Conservation (phyloP, 345 rosid species). For the Populus davidiana region DNA sequence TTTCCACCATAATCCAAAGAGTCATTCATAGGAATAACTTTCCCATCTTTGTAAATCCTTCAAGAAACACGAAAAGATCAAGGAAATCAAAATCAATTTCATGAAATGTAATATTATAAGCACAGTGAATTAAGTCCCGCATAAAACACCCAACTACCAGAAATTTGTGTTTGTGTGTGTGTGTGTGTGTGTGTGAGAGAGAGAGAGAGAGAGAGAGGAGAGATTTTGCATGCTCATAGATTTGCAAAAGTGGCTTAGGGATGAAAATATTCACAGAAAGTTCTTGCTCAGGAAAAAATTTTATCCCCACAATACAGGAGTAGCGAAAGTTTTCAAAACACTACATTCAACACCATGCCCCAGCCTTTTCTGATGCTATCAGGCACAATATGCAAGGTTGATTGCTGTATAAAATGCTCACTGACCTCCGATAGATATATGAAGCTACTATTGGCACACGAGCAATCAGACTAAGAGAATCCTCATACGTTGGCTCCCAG, state of each 20-base stretch:
- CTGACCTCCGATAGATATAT: slow-evolving; percentile 87
- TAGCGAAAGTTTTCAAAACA: not conserved
- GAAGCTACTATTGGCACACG: slow-evolving; percentile 84
- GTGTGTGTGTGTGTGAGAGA: not conserved
- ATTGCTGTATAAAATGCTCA: slow-evolving; percentile 14
- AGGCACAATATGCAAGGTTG: slow-evolving; percentile 2
- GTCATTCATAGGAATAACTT: slow-evolving; percentile 58
- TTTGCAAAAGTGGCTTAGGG: too few species aligned
- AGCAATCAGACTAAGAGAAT: slow-evolving; percentile 86
- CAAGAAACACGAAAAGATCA: not conserved
- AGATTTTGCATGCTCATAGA: too few species aligned
- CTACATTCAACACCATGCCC: not conserved
- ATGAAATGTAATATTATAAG: not conserved
- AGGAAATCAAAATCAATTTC: not conserved
- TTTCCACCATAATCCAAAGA: slow-evolving; percentile 94
- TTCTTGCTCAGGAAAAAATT: not conserved
- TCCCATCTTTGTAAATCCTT: slow-evolving; percentile 83
- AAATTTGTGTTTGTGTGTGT: too few species aligned
- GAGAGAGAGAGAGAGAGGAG: not conserved
- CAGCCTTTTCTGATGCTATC: not conserved
- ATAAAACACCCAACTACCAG: not conserved
- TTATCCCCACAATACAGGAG: not conserved
- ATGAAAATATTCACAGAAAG: not conserved
- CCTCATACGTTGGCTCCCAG: slow-evolving; percentile 97
- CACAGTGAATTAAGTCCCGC: not conserved